Percentiles rank a stretch among this genome's conserved stretches.
Evolutionary conservation across 106 monocot genomes (phyloP).

Genomic region (Xerophyta viscosa): DNA sequence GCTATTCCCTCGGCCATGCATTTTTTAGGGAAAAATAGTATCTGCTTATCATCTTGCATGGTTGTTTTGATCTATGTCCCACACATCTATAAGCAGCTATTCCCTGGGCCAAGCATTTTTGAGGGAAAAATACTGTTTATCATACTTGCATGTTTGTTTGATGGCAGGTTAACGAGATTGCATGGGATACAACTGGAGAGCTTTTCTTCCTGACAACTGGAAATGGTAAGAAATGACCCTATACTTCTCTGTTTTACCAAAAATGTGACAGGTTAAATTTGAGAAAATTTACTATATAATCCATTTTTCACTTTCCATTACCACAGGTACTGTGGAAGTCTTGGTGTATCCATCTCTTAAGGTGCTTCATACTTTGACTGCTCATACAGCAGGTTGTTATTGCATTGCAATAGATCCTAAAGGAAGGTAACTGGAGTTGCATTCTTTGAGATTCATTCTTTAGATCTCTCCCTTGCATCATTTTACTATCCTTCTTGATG

Average conservation of each 20-base stretch:
- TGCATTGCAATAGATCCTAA: constrained; percentile 92
- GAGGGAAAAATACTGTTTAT: no score
- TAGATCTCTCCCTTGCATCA: no score
- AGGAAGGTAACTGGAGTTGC: constrained; percentile 51
- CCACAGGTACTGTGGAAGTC: constrained; percentile 82
- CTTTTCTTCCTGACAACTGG: constrained; percentile 95
- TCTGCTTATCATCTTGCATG: no score
- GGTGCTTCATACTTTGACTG: constrained; percentile 68
- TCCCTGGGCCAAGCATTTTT: no score
- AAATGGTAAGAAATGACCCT: constrained; percentile 43
- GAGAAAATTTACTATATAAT: not conserved
- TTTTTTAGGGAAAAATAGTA: no score
- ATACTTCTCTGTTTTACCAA: no score
- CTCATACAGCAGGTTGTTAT: constrained; percentile 97
- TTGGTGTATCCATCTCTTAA: constrained; percentile 71
- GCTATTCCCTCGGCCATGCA: no score
- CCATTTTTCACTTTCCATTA: no score
- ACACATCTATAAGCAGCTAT: no score
- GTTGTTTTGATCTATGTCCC: no score
- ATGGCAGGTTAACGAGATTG: constrained; percentile 90
- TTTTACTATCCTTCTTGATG: no score
- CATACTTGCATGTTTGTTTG: not conserved
- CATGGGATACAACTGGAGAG: constrained; percentile 92
- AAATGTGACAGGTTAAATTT: no score
- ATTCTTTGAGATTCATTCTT: not conserved